A percentile compares a stretch with the other conserved stretches of the same genome.
These are phyloP conservation scores for Gossypium stocksii DNA, from an alignment of 345 rosid species.

Conservation along the genomic window DNA sequence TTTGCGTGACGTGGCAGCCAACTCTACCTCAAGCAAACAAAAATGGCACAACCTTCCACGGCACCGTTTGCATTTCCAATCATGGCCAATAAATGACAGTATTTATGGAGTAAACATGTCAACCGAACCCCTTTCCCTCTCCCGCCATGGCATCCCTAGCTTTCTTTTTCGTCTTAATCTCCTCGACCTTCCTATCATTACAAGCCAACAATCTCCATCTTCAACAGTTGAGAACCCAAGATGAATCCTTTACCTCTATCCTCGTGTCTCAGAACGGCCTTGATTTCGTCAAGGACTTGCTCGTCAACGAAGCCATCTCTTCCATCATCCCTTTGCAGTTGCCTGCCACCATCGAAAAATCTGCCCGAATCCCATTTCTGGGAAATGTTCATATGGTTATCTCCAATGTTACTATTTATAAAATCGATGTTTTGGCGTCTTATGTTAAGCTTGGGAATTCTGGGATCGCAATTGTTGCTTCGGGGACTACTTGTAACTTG, in stretches of 20 bases:
- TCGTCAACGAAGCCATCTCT: conserved; percentile 60
- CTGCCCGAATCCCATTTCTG: conserved; percentile 55
- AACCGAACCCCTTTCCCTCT: not conserved
- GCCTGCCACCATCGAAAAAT: conserved; percentile 51
- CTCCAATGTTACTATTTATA: conserved; percentile 61
- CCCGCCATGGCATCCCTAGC: not conserved
- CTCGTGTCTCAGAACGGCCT: conserved; percentile 71
- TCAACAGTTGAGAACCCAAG: conserved; percentile 24
- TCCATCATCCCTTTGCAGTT: conserved; percentile 65
- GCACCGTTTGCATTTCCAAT: not conserved
- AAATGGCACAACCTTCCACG: not conserved
- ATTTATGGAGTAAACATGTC: not conserved
- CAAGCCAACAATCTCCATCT: conserved; percentile 12
- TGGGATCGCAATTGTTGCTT: conserved; percentile 71
- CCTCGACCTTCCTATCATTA: conserved; percentile 25
- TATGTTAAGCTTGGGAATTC: conserved; percentile 67
- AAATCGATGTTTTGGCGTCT: conserved; percentile 63
- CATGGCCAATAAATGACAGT: not conserved
- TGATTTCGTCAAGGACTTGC: conserved; percentile 73
- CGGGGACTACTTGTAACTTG: conserved; percentile 80
- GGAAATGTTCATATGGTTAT: conserved; percentile 62
- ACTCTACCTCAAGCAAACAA: not conserved
- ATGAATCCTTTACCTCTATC: conserved; percentile 67
- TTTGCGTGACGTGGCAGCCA: not conserved
- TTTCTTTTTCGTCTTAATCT: conserved; percentile 27